Conservation (phyloP, 352 stramenopile genomes). For the Globisporangium barbulae region DNA sequence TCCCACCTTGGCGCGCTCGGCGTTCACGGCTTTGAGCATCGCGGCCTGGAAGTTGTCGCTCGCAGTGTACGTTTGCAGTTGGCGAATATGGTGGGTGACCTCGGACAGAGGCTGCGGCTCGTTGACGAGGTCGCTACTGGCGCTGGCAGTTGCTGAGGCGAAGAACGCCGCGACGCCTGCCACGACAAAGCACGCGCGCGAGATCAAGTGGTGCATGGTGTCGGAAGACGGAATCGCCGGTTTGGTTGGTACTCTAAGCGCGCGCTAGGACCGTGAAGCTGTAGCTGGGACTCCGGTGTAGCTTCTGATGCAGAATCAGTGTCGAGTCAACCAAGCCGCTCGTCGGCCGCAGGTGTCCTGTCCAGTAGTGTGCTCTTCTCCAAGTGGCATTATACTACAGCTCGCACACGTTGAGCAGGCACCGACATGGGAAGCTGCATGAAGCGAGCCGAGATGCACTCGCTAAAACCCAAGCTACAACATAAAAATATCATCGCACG, state of each 20-base stretch:
- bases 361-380: background rate
- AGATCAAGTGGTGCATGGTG: background rate
- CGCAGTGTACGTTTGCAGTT: background rate
- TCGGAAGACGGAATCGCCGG: background rate
- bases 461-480: background rate
- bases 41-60: constrained; percentile 7
- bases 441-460: background rate
- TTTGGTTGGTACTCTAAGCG: background rate
- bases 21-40: constrained; percentile 22
- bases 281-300: too few relatives aligned
- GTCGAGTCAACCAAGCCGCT: background rate
- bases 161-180: background rate
- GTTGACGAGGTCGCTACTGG: background rate
- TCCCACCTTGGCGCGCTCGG: constrained; percentile 8
- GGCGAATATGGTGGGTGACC: background rate
- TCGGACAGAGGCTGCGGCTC: background rate
- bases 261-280: background rate
- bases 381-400: background rate
- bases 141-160: background rate
- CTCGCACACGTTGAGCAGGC: background rate
- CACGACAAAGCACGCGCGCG: background rate
- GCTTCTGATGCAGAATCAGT: background rate
- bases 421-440: background rate
- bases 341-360: background rate
- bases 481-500: background rate